Percentiles rank a stretch among this genome's conserved stretches.
Evolutionary conservation across 2,329 filamentous ascomycete species (phyloP).

Genomic region (Fusarium sarcochroum): DNA sequence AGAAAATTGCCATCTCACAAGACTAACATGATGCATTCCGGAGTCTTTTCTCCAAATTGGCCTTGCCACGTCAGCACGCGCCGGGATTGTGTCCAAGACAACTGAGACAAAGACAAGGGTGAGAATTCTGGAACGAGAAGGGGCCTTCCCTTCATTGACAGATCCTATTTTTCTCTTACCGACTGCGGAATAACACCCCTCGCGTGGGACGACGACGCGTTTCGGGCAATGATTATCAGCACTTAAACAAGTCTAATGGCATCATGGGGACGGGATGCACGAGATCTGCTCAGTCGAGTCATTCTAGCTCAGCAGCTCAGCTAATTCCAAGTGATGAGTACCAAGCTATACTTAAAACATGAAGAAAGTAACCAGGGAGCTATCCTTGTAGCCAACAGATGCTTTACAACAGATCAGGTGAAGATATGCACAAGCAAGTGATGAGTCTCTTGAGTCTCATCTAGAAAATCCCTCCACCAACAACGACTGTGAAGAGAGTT

Average conservation of each 20-base stretch:
- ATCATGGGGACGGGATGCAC: neutral
- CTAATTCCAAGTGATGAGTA: neutral
- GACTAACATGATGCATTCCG: neutral
- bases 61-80: slow-evolving; percentile 4
- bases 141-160: neutral
- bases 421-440: neutral
- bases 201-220: neutral
- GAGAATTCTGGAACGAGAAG: neutral
- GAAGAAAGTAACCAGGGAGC: neutral
- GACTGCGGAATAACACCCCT: slow-evolving; percentile 13
- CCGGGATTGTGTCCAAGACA: neutral
- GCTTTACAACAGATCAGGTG: neutral
- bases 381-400: neutral
- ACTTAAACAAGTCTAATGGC: neutral
- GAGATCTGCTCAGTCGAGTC: slow-evolving; percentile 22
- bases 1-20: neutral
- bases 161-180: neutral
- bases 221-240: slow-evolving; percentile 2
- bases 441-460: neutral
- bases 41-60: slow-evolving; percentile 11
- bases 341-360: slow-evolving; percentile 5
- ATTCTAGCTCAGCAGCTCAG: slow-evolving; percentile 2
- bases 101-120: slow-evolving; percentile 1
- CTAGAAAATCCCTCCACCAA: too few species aligned
- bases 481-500: neutral